phyloP scores from a whole-genome alignment of 1,139 yeast genomes.

The Candida sp. region DNA sequence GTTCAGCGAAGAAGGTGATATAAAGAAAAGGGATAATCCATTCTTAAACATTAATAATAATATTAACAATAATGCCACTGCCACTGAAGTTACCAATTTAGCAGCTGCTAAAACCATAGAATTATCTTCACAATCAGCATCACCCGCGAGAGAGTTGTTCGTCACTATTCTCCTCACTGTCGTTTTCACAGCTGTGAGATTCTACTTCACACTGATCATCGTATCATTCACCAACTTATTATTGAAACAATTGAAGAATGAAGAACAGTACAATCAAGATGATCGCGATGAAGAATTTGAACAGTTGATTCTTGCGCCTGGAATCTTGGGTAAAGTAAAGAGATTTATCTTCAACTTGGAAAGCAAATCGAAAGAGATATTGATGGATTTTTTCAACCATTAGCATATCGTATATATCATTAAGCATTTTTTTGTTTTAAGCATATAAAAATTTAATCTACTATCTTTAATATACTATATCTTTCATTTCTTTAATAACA shows the following conservation, averaged over 20 bases:
- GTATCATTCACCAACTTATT: constrained; percentile 54
- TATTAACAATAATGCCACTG: not conserved
- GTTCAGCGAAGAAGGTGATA: constrained; percentile 51
- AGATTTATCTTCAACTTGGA: constrained; percentile 25
- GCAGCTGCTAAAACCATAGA: constrained; percentile 6
- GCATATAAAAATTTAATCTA: not conserved
- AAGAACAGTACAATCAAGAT: constrained; percentile 15
- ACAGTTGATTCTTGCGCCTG: constrained; percentile 15
- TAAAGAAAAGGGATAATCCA: constrained; percentile 7
- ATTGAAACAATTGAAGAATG: constrained; percentile 29
- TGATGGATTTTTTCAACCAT: constrained; percentile 18
- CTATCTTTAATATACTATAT: too few species aligned
- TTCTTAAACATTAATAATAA: not conserved
- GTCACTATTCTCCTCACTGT: constrained; percentile 60
- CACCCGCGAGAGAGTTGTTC: constrained; percentile 68
- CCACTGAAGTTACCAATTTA: not conserved
- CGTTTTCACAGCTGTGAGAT: constrained; percentile 48
- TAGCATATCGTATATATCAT: not conserved
- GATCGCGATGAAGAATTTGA: constrained; percentile 27
- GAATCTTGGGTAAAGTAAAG: constrained; percentile 19
- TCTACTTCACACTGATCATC: constrained; percentile 66
- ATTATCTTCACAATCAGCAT: constrained; percentile 55
- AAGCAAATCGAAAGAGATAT: constrained; percentile 25
- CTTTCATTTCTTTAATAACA: not conserved
- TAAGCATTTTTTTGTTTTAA: not conserved